phyloP scores from a whole-genome alignment of 495 filamentous ascomycete genomes.

The Penicillium malachiteum region DNA sequence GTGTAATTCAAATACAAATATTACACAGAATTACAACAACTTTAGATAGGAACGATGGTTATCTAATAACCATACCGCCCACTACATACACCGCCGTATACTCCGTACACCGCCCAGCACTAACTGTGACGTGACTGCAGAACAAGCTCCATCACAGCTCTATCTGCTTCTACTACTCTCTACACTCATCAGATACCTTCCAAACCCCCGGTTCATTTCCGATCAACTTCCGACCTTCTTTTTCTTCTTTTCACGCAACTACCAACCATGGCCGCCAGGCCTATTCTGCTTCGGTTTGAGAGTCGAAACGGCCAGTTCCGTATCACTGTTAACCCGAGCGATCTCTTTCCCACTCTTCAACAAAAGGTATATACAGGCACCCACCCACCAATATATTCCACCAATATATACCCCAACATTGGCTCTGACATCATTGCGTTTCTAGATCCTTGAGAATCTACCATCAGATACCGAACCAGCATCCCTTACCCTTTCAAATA shows the following conservation, averaged over 20 bases:
- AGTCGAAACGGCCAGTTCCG: slow-evolving; percentile 58
- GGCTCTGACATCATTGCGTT: too few relatives aligned
- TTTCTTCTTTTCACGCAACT: not conserved
- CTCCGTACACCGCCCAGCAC: not conserved
- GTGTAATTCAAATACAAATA: too few relatives aligned
- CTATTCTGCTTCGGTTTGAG: slow-evolving; percentile 53
- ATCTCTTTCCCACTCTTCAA: slow-evolving; percentile 46
- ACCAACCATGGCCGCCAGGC: slow-evolving; percentile 39
- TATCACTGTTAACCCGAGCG: slow-evolving; percentile 45
- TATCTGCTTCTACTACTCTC: slow-evolving; percentile 1
- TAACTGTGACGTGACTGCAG: slow-evolving; percentile 24
- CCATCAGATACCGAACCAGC: slow-evolving; percentile 69
- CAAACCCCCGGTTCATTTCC: not conserved
- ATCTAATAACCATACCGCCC: slow-evolving; percentile 19
- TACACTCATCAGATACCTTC: not conserved
- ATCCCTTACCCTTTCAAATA: slow-evolving; percentile 78
- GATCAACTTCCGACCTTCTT: not conserved
- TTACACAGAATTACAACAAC: too few relatives aligned
- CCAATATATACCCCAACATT: too few relatives aligned
- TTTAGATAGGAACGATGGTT: too few relatives aligned
- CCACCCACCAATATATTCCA: not conserved
- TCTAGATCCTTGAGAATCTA: slow-evolving; percentile 60
- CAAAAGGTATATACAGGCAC: slow-evolving; percentile 36
- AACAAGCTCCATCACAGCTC: slow-evolving; percentile 14
- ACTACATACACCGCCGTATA: not conserved